Conservation (phyloP, 2,329 filamentous ascomycete genomes). For the Daldinia eschscholtzii region DNA sequence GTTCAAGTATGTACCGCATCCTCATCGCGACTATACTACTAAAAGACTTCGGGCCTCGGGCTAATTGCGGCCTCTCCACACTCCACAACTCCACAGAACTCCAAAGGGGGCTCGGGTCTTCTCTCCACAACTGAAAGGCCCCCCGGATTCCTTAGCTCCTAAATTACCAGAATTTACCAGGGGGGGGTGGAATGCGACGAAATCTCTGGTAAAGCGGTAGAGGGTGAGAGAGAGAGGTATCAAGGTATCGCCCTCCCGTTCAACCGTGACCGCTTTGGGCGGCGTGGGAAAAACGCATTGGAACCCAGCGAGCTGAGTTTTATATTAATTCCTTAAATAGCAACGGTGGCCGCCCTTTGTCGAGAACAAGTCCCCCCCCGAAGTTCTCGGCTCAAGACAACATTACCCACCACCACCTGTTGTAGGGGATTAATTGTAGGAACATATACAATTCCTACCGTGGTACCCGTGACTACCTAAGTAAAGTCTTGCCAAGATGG, state of each 20-base stretch:
- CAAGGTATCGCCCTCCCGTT: constrained; percentile 5
- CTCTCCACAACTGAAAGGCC: constrained; percentile 35
- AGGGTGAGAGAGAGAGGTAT: constrained; percentile 1
- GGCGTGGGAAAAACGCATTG: background rate
- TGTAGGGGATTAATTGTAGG: background rate
- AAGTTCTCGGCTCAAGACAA: constrained; percentile 22
- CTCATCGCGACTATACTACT: constrained; percentile 17
- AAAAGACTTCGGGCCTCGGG: constrained; percentile 40
- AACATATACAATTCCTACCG: constrained; percentile 16
- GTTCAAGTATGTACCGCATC: background rate
- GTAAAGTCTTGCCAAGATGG: constrained; percentile 53
- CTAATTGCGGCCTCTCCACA: constrained; percentile 45
- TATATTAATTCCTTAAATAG: constrained; percentile 18
- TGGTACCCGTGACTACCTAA: constrained; percentile 20
- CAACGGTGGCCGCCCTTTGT: constrained; percentile 19
- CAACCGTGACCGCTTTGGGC: constrained; percentile 19
- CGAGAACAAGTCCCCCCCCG: constrained; percentile 4
- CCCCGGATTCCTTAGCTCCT: constrained; percentile 31
- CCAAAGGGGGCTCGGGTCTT: constrained; percentile 23
- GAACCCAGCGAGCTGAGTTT: background rate
- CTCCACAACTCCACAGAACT: constrained; percentile 41
- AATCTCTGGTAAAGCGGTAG: constrained; percentile 13
- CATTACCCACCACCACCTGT: constrained; percentile 9
- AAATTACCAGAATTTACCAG: background rate
- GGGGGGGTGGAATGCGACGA: constrained; percentile 14